Conservation (phyloP, 2,329 filamentous ascomycete species). For the Fusarium denticulatum region DNA sequence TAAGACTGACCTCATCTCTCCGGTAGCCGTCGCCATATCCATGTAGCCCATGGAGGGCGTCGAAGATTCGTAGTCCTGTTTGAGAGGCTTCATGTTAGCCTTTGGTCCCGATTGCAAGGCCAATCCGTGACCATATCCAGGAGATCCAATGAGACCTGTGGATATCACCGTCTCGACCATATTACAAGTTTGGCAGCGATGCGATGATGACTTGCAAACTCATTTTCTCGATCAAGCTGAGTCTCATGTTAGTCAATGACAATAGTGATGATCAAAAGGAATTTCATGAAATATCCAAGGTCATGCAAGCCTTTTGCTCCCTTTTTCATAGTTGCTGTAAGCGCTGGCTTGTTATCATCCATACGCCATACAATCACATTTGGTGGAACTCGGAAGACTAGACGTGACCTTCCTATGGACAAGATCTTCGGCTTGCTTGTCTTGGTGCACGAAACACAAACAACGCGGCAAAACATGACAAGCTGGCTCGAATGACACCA, state of each 20-base stretch:
- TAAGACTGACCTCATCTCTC: constrained; percentile 65
- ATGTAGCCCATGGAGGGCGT: constrained; percentile 64
- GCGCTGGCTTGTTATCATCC: constrained; percentile 10
- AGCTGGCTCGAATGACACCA: constrained; percentile 19
- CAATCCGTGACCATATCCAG: constrained; percentile 10
- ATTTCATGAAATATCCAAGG: not conserved
- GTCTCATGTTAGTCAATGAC: constrained; percentile 12
- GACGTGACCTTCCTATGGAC: constrained; percentile 8
- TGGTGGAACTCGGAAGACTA: constrained; percentile 29
- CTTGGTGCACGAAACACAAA: constrained; percentile 21
- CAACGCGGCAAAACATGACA: constrained; percentile 19
- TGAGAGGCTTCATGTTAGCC: constrained; percentile 40
- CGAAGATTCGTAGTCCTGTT: constrained; percentile 66
- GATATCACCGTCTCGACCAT: constrained; percentile 4
- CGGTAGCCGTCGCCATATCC: constrained; percentile 58
- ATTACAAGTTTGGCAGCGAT: not conserved
- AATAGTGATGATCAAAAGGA: not conserved
- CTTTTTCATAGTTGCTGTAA: constrained; percentile 13
- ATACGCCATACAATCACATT: constrained; percentile 24
- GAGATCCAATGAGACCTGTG: constrained; percentile 1
- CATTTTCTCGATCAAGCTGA: not conserved
- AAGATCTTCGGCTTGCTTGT: constrained; percentile 21
- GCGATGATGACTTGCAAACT: not conserved
- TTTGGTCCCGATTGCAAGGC: constrained; percentile 8
- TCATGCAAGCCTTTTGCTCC: constrained; percentile 15